phyloP scores from a whole-genome alignment of 2,329 filamentous ascomycete genomes.

The Pseudocercospora fijiensis region DNA sequence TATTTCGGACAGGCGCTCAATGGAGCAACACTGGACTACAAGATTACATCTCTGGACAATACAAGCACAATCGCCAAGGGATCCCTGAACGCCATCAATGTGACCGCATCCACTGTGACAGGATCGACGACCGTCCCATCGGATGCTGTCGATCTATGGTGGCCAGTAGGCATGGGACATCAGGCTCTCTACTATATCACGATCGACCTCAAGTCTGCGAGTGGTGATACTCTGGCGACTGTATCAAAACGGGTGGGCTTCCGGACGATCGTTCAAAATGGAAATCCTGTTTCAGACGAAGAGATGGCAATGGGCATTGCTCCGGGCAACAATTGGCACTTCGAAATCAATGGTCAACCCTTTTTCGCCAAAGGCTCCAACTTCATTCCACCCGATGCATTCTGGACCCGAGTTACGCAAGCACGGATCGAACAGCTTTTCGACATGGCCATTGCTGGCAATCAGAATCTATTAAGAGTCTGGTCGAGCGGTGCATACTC shows the following conservation, averaged over 20 bases:
- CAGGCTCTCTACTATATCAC: constrained; percentile 60
- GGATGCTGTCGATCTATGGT: constrained; percentile 57
- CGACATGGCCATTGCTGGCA: constrained; percentile 55
- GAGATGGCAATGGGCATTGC: constrained; percentile 57
- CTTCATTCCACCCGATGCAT: constrained; percentile 62
- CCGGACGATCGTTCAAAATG: constrained; percentile 61
- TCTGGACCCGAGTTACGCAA: constrained; percentile 61
- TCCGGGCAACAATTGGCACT: constrained; percentile 62
- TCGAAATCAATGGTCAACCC: constrained; percentile 63
- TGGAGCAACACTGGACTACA: constrained; percentile 46
- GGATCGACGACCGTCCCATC: constrained; percentile 49
- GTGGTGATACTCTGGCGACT: constrained; percentile 42
- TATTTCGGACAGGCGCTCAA: constrained; percentile 52
- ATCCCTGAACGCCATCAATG: constrained; percentile 43
- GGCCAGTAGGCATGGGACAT: constrained; percentile 57
- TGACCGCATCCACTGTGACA: constrained; percentile 48
- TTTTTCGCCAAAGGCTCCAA: constrained; percentile 66
- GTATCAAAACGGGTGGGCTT: constrained; percentile 60
- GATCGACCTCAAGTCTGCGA: constrained; percentile 46
- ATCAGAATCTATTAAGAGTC: constrained; percentile 65
- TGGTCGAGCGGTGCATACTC: constrained; percentile 61
- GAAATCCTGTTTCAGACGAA: constrained; percentile 53
- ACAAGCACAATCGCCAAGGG: constrained; percentile 44
- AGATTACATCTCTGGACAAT: constrained; percentile 48
- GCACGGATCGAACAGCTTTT: constrained; percentile 55